phyloP scores from a whole-genome alignment of 192 early-diverging fungal genomes.

The Helicostylum pulchrum region DNA sequence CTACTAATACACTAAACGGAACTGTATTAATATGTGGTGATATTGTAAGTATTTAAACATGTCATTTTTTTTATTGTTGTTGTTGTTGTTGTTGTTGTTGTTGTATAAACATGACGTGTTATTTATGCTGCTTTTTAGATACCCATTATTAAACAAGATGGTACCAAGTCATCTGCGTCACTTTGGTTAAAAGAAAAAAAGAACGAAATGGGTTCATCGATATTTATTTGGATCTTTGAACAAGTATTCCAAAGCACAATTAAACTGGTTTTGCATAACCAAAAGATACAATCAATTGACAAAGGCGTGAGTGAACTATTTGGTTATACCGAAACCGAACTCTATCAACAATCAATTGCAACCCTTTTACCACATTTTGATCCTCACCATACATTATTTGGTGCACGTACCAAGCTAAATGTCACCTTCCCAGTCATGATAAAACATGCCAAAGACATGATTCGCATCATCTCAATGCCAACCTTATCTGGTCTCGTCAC shows the following conservation, averaged over 20 bases:
- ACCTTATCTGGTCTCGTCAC: conserved; percentile 65
- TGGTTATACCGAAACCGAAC: conserved; percentile 42
- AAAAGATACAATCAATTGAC: conserved; percentile 43
- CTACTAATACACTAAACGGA: neutral
- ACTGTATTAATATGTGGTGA: conserved; percentile 30
- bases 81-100: no score
- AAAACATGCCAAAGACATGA: conserved; percentile 21
- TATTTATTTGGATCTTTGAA: conserved; percentile 65
- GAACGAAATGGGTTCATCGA: conserved; percentile 36
- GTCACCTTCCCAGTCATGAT: conserved; percentile 58
- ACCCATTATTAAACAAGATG: conserved; percentile 54
- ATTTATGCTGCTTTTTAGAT: conserved; percentile 28
- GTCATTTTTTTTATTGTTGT: neutral
- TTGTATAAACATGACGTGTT: neutral
- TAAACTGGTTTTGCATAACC: conserved; percentile 1
- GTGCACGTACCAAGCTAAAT: conserved; percentile 44
- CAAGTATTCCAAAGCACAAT: conserved; percentile 47
- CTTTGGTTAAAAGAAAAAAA: conserved; percentile 60
- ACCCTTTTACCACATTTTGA: conserved; percentile 6
- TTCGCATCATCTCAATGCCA: conserved; percentile 62
- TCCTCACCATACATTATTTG: conserved; percentile 46
- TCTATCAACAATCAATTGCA: conserved; percentile 21
- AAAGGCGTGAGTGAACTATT: conserved; percentile 47
- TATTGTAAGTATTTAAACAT: conserved; percentile 23
- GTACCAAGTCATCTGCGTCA: conserved; percentile 50